Conservation (phyloP, 257 asterid genomes). For the Solanum habrochaites region DNA sequence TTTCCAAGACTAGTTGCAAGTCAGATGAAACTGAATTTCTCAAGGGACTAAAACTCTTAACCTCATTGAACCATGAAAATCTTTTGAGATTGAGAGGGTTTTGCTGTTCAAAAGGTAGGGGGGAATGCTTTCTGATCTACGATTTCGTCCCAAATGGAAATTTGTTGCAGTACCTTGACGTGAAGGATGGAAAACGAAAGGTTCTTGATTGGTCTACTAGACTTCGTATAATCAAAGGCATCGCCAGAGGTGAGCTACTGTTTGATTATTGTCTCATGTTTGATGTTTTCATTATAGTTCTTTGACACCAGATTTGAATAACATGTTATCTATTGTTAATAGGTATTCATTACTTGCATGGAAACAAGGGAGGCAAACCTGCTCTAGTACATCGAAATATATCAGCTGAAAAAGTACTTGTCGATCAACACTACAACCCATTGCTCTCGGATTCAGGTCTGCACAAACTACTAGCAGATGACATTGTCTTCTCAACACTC, state of each 20-base stretch:
- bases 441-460: constrained; percentile 75
- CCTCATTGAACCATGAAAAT: constrained; percentile 73
- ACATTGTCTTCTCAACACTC: constrained; percentile 68
- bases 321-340: not conserved
- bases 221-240: constrained; percentile 61
- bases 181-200: constrained; percentile 36
- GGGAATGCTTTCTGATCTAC: constrained; percentile 86
- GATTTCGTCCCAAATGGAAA: constrained; percentile 79
- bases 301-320: not conserved
- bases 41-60: constrained; percentile 59
- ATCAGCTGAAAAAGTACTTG: constrained; percentile 87
- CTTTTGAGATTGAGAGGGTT: constrained; percentile 81
- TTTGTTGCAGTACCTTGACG: constrained; percentile 64
- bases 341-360: constrained; percentile 81
- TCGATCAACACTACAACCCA: constrained; percentile 69
- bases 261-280: not conserved
- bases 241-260: constrained; percentile 60
- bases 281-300: not conserved
- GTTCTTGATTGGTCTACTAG: constrained; percentile 81
- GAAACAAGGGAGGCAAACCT: constrained; percentile 36
- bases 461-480: constrained; percentile 76
- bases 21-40: constrained; percentile 75
- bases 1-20: constrained; percentile 86
- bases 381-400: constrained; percentile 67
- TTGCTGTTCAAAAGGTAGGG: constrained; percentile 89